Conservation (phyloP, 352 stramenopile genomes). For the Pythium insidiosum region DNA sequence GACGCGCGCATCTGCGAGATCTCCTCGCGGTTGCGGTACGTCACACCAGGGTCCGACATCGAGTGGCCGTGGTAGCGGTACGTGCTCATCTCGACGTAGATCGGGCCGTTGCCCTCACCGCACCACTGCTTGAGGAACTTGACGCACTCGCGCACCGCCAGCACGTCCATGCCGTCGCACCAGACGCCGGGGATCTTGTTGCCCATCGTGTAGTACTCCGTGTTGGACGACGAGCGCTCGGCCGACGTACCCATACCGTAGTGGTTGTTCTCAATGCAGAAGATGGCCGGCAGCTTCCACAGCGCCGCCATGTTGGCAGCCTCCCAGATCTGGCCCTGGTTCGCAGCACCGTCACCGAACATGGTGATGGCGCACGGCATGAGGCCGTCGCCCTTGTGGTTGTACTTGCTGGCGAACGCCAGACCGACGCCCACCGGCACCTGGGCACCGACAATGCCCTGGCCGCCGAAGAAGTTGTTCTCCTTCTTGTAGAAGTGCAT, state of each 20-base stretch:
- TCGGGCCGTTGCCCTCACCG: constrained; percentile 95
- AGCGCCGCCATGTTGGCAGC: constrained; percentile 96
- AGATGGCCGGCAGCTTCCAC: constrained; percentile 99
- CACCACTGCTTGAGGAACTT: constrained; percentile 96
- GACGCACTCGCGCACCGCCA: constrained; percentile 95
- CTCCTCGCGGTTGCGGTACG: constrained; percentile 99
- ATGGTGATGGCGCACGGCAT: constrained; percentile 95
- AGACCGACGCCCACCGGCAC: constrained; percentile 97
- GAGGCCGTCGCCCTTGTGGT: constrained; percentile 80
- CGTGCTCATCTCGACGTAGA: constrained; percentile 99
- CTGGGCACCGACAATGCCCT: constrained; percentile 98
- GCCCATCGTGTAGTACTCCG: constrained; percentile 99
- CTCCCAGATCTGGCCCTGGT: constrained; percentile 99
- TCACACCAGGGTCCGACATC: constrained; percentile 99
- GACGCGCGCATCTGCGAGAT: constrained; percentile 98
- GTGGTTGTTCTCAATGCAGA: constrained; percentile 99
- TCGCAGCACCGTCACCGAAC: constrained; percentile 98
- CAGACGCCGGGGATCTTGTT: constrained; percentile 99
- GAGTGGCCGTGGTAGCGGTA: constrained; percentile 99
- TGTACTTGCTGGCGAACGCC: constrained; percentile 99
- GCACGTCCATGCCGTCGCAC: constrained; percentile 99
- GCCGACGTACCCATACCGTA: constrained; percentile 99
- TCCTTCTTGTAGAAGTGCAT: constrained; percentile 99
- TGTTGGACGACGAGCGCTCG: constrained; percentile 95
- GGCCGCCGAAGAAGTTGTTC: constrained; percentile 97